Evolutionary conservation across 192 early-diverging fungal species (phyloP).

Genomic region (Mortierella antarctica): DNA sequence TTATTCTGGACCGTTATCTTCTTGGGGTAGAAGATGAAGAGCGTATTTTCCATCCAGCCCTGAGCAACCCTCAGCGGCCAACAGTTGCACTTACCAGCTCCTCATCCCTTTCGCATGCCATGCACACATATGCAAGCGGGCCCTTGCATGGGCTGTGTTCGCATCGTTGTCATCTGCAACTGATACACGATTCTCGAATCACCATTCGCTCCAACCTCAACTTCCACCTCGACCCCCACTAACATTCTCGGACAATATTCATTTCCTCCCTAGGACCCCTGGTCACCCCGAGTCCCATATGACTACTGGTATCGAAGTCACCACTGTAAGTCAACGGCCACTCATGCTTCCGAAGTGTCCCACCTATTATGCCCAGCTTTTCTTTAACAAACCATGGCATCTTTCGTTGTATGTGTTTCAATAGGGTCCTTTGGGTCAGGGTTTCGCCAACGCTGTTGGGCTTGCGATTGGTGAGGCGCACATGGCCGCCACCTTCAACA

Average conservation of each 20-base stretch:
- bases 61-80: too few relatives aligned
- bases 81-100: too few relatives aligned
- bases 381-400: background rate
- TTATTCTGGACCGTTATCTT: slow-evolving; percentile 40
- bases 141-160: too few relatives aligned
- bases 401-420: background rate
- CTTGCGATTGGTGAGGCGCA: slow-evolving; percentile 92
- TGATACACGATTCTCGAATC: too few relatives aligned
- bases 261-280: slow-evolving; percentile 76
- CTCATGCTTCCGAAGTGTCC: too few relatives aligned
- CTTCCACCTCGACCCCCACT: background rate
- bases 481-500: slow-evolving; percentile 91
- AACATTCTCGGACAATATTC: too few relatives aligned
- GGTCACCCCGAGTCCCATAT: slow-evolving; percentile 94
- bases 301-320: slow-evolving; percentile 93
- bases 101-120: too few relatives aligned
- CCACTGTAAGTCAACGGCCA: slow-evolving; percentile 66
- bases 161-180: too few relatives aligned
- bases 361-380: background rate
- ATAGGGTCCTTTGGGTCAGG: slow-evolving; percentile 59
- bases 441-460: slow-evolving; percentile 94
- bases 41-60: too few relatives aligned
- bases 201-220: background rate
- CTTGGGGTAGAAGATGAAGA: slow-evolving; percentile 6
- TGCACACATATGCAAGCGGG: too few relatives aligned